These are phyloP conservation scores for Ceriops decandra DNA, from an alignment of 345 rosid species.

Conservation along the genomic window DNA sequence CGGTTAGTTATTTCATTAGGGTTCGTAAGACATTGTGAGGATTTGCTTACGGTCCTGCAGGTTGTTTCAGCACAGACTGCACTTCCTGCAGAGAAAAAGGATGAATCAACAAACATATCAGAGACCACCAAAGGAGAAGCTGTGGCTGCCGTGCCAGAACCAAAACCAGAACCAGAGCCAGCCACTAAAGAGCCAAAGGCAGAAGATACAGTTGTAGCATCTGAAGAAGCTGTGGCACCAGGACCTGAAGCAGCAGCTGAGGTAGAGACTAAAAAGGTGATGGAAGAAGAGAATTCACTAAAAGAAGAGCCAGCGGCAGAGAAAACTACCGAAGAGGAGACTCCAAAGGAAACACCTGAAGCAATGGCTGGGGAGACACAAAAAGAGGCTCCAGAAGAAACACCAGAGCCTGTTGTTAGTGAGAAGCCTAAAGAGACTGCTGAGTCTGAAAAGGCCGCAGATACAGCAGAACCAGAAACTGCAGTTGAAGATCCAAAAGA, in stretches of 20 bases:
- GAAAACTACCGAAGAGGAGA: conserved; percentile 23
- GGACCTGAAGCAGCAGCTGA: conserved; percentile 25
- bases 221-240: conserved; percentile 13
- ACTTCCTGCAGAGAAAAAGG: conserved; percentile 35
- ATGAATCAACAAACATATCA: conserved; percentile 25
- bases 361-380: conserved; percentile 11
- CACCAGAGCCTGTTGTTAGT: not conserved
- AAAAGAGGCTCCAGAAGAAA: conserved; percentile 5
- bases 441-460: conserved; percentile 6
- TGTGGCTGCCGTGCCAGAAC: conserved; percentile 5
- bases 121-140: conserved; percentile 26
- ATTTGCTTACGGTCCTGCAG: conserved; percentile 22
- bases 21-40: not conserved
- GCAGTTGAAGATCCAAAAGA: conserved; percentile 31
- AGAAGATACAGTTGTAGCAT: conserved; percentile 12
- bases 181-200: conserved; percentile 18
- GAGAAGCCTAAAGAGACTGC: conserved; percentile 22
- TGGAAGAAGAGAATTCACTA: conserved; percentile 29
- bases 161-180: conserved; percentile 7
- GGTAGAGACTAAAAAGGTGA: conserved; percentile 29
- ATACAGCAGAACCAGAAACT: conserved; percentile 7
- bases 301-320: conserved; percentile 33
- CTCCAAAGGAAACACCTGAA: conserved; percentile 25
- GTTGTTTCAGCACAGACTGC: conserved; percentile 47
- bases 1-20: not conserved